phyloP scores from a whole-genome alignment of 2,329 filamentous ascomycete species.

The Fusarium newnesense region DNA sequence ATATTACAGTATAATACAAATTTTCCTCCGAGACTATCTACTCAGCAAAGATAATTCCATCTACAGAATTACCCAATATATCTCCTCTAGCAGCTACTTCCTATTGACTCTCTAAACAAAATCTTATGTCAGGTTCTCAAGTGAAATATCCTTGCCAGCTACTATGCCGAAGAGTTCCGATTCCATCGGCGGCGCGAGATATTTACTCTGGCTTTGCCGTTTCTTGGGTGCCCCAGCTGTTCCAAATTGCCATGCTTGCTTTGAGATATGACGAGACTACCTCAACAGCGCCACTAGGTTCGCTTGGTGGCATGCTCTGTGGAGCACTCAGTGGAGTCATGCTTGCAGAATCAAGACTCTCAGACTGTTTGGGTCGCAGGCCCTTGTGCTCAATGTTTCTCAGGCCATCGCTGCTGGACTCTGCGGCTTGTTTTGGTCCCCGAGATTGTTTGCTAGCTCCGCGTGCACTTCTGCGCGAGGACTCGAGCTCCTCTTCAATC shows the following conservation, averaged over 20 bases:
- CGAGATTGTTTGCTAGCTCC: neutral
- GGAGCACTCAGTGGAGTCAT: neutral
- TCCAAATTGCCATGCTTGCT: no score
- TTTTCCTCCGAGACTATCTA: neutral
- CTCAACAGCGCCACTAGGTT: no score
- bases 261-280: neutral
- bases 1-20: neutral
- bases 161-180: neutral
- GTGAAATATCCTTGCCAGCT: neutral
- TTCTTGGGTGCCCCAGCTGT: neutral
- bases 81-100: neutral
- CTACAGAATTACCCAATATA: neutral
- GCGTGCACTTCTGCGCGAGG: neutral
- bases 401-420: no score
- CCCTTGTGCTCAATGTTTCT: neutral
- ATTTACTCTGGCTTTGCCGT: neutral
- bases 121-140: neutral
- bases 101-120: accelerated
- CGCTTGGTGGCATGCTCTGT: no score
- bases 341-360: no score
- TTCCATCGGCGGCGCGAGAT: neutral
- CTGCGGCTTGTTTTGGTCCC: neutral
- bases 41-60: neutral
- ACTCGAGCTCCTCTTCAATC: neutral
- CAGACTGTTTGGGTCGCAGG: neutral